A percentile compares a stretch with the other conserved stretches of the same genome.
Conservation (phyloP, 768 basidiomycete genomes). For the Pleurotus tuber-regium region DNA sequence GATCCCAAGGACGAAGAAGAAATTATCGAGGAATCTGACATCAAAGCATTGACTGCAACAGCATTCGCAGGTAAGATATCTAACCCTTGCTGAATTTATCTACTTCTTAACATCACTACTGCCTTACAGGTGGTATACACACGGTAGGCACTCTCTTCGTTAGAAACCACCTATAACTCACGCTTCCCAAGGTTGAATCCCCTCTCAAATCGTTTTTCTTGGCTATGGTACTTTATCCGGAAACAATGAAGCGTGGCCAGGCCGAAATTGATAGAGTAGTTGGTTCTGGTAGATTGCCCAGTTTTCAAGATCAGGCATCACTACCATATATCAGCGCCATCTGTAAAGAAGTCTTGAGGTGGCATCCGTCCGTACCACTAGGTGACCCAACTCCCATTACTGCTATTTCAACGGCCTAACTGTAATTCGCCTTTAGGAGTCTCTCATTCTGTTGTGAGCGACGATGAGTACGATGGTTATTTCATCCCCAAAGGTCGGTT, state of each 20-base stretch:
- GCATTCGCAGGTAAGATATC: constrained; percentile 6
- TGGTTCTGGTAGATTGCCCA: constrained; percentile 17
- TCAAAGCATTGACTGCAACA: constrained; percentile 7
- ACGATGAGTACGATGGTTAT: constrained; percentile 5
- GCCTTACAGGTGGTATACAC: background rate
- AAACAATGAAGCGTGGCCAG: constrained; percentile 15
- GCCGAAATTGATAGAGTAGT: constrained; percentile 20
- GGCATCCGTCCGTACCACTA: constrained; percentile 15
- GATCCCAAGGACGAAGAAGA: constrained; percentile 1
- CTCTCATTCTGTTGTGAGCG: constrained; percentile 1
- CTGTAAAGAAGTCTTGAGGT: constrained; percentile 20
- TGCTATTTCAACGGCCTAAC: background rate
- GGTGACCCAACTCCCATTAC: constrained; percentile 14
- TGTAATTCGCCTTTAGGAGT: background rate
- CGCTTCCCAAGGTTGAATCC: background rate
- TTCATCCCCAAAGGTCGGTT: constrained; percentile 4
- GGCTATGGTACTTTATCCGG: constrained; percentile 19
- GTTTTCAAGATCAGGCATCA: constrained; percentile 13
- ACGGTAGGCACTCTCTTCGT: background rate
- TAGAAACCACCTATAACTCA: background rate
- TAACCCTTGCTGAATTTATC: too few relatives aligned
- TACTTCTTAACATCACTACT: too few relatives aligned
- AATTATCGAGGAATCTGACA: background rate
- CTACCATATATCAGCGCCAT: constrained; percentile 13
- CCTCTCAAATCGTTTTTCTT: constrained; percentile 12